Conservation (phyloP, 768 basidiomycete genomes). For the Pleurotus pulmonarius region DNA sequence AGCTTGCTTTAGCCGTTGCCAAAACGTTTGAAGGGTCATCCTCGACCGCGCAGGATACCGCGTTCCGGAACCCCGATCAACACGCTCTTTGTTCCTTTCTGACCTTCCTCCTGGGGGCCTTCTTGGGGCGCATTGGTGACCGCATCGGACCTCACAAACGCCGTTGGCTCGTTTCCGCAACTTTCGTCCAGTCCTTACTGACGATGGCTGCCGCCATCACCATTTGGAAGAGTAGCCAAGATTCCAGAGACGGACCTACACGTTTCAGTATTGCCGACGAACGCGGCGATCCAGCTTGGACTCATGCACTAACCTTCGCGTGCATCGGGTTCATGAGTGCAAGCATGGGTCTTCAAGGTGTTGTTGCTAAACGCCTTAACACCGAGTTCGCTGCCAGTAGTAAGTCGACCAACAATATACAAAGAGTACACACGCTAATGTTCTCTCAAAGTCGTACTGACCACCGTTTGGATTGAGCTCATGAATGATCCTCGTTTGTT, state of each 20-base stretch:
- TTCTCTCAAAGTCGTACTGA: constrained; percentile 61
- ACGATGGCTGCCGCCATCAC: constrained; percentile 70
- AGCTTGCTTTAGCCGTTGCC: constrained; percentile 79
- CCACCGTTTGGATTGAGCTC: constrained; percentile 87
- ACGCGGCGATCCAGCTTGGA: constrained; percentile 70
- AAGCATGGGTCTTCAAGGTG: constrained; percentile 83
- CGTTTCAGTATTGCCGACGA: constrained; percentile 40
- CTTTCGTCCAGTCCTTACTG: constrained; percentile 70
- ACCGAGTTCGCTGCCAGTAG: constrained; percentile 78
- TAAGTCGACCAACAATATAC: constrained; percentile 27
- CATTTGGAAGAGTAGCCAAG: constrained; percentile 66
- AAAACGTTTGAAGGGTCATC: constrained; percentile 59
- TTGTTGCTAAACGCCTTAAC: constrained; percentile 76
- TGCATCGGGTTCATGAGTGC: constrained; percentile 79
- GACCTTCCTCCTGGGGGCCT: constrained; percentile 70
- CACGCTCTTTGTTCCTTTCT: constrained; percentile 78
- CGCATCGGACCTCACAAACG: constrained; percentile 69
- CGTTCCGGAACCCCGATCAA: constrained; percentile 78
- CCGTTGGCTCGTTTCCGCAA: constrained; percentile 71
- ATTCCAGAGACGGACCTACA: background rate
- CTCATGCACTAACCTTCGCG: constrained; percentile 59
- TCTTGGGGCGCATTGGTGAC: constrained; percentile 77
- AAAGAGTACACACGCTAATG: background rate
- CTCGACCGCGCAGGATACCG: constrained; percentile 41
- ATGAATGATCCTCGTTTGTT: constrained; percentile 82